phyloP scores from a whole-genome alignment of 192 early-diverging fungal species.

The Rhizophagus sp. region DNA sequence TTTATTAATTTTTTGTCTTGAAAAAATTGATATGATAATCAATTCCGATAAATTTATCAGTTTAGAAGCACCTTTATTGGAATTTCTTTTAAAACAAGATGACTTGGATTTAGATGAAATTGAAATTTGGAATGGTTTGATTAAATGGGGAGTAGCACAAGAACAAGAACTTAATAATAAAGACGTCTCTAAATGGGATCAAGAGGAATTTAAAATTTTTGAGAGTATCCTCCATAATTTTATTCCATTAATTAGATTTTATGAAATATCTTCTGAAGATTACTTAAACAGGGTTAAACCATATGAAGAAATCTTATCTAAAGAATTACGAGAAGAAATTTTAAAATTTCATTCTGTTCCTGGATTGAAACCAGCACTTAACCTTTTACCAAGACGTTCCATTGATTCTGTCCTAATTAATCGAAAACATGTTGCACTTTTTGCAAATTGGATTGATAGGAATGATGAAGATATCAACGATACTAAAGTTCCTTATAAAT shows the following conservation, averaged over 20 bases:
- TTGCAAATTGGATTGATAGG: too few relatives aligned
- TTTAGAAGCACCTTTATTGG: too few relatives aligned
- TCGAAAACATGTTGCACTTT: background rate
- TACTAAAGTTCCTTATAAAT: too few relatives aligned
- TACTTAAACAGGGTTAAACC: too few relatives aligned
- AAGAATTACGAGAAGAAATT: too few relatives aligned
- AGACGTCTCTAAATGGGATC: background rate
- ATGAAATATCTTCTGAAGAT: too few relatives aligned
- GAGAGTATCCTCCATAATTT: background rate
- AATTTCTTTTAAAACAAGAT: conserved; percentile 8
- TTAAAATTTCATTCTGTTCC: background rate
- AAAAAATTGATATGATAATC: too few relatives aligned
- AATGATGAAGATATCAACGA: background rate
- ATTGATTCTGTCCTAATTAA: conserved; percentile 12
- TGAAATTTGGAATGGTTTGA: conserved; percentile 2
- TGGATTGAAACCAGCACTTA: background rate
- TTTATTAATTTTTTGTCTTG: too few relatives aligned
- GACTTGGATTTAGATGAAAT: conserved; percentile 21
- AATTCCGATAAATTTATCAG: too few relatives aligned
- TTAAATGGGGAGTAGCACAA: conserved; percentile 22
- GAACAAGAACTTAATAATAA: background rate
- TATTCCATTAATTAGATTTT: too few relatives aligned
- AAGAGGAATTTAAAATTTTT: too few relatives aligned
- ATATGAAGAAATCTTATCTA: too few relatives aligned
- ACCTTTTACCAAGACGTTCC: background rate